Evolutionary conservation across 1,284 basidiomycete genomes (phyloP).

Genomic region (Ceratobasidium sp.): DNA sequence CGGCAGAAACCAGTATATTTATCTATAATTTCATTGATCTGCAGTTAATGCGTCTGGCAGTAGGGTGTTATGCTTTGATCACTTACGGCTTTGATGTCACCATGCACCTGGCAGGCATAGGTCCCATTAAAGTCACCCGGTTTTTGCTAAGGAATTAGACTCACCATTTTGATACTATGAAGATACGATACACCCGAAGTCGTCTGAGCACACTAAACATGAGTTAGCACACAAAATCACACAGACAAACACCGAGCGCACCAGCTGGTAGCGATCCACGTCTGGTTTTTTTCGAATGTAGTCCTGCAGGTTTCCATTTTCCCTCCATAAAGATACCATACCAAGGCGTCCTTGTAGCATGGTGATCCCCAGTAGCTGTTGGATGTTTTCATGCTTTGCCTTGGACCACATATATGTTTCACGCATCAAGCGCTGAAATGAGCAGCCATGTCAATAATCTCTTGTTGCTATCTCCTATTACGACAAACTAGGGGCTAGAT

Average conservation of each 20-base stretch:
- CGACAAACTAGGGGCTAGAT: no score
- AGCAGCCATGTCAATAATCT: no score
- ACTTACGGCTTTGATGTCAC: conserved; percentile 10
- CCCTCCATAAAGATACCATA: conserved; percentile 3
- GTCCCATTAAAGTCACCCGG: background rate
- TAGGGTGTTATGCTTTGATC: background rate
- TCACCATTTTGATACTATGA: background rate
- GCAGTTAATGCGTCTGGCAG: no score
- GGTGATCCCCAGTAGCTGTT: background rate
- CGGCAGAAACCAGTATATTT: no score
- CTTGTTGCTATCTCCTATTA: no score
- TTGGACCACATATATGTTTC: background rate
- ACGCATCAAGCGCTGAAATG: background rate
- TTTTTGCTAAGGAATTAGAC: background rate
- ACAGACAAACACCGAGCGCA: background rate
- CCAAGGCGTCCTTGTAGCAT: background rate
- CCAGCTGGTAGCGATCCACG: background rate
- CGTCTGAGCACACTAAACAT: background rate
- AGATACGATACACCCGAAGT: background rate
- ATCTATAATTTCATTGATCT: no score
- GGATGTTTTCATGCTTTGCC: background rate
- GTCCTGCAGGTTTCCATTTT: background rate
- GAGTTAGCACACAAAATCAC: background rate
- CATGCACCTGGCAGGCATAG: background rate
- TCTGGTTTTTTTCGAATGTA: background rate